Conservation (phyloP, 768 basidiomycete species). For the Calocera cornea region DNA sequence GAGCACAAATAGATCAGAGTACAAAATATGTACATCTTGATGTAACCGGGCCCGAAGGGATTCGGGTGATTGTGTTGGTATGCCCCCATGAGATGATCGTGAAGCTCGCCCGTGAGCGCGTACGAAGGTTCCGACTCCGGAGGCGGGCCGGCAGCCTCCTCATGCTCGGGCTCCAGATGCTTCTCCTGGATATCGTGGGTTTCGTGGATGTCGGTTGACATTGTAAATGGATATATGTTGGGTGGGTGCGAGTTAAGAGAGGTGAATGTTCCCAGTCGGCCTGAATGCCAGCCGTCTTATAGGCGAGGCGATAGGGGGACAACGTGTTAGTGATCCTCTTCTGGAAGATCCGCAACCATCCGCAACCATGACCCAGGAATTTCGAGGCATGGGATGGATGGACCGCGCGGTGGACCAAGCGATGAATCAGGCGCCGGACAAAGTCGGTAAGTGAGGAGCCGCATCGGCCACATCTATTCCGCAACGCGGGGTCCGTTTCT, state of each 20-base stretch:
- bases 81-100: not conserved
- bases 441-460: too few relatives aligned
- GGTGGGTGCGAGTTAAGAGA: too few relatives aligned
- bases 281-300: not conserved
- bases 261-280: too few relatives aligned
- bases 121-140: not conserved
- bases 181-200: not conserved
- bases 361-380: too few relatives aligned
- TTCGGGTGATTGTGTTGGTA: not conserved
- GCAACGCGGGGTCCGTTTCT: too few relatives aligned
- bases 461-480: too few relatives aligned
- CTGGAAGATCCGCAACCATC: not conserved
- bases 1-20: not conserved
- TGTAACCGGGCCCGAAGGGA: not conserved
- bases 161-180: not conserved
- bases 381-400: too few relatives aligned
- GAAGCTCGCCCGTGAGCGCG: not conserved
- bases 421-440: too few relatives aligned
- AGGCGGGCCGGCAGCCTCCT: not conserved
- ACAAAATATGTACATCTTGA: not conserved
- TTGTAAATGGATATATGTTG: not conserved
- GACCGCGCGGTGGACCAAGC: too few relatives aligned
- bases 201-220: not conserved
- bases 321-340: not conserved
- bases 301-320: not conserved